Evolutionary conservation across 1,139 yeast species (phyloP).

Genomic region (Yamadazyma kanchanaburiensis): DNA sequence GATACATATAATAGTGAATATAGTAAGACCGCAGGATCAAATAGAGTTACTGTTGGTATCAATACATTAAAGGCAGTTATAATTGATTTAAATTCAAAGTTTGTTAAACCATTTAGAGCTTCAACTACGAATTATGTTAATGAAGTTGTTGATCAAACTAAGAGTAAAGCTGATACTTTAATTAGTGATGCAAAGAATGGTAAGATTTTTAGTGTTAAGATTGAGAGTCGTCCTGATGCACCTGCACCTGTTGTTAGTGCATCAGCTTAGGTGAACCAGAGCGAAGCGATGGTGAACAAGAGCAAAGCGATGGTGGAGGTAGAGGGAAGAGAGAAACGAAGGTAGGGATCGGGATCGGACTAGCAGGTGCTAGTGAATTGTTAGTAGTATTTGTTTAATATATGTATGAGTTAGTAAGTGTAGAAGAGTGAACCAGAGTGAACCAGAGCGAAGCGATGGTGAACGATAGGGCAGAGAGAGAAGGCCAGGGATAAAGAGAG

Average conservation of each 20-base stretch:
- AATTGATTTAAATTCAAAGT: constrained; percentile 33
- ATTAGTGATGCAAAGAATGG: constrained; percentile 29
- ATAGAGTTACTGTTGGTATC: constrained; percentile 33
- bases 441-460: no score
- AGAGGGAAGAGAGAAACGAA: no score
- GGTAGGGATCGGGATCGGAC: no score
- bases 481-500: no score
- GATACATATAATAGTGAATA: constrained; percentile 36
- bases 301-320: not conserved
- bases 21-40: constrained; percentile 13
- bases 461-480: no score
- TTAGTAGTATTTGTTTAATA: no score
- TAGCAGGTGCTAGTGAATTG: no score
- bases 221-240: constrained; percentile 11
- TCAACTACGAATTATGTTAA: constrained; percentile 40
- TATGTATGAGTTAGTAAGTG: no score
- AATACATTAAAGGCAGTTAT: constrained; percentile 34
- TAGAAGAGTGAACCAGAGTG: no score
- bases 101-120: constrained; percentile 38
- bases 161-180: constrained; percentile 34
- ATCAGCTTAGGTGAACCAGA: constrained; percentile 12
- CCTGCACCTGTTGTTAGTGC: constrained; percentile 18
- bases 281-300: no score
- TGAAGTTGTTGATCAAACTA: constrained; percentile 34
- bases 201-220: constrained; percentile 7